Evolutionary conservation across 495 filamentous ascomycete genomes (phyloP), one percentile per base, ranked within the genome.

Genomic region (Aspergillus coremiiformis): DNA sequence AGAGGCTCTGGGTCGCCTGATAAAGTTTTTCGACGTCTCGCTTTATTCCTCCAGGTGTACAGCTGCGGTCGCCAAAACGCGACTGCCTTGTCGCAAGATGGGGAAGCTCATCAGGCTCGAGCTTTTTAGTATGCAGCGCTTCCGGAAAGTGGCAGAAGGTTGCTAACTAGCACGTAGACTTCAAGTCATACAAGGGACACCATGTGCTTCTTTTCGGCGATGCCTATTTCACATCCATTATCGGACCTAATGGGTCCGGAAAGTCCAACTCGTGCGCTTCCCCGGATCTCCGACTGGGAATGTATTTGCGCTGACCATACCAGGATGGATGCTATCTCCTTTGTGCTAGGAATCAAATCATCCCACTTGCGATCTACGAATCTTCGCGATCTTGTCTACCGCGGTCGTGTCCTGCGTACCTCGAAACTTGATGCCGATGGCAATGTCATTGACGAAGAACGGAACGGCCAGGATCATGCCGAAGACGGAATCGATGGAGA

Each of bases 271-370:
- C 92, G 90, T 95, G 70, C 66, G 85, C 78, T n/a, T 23, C 45
- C 14, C 32, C 14, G 32, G 1, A 35, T 35, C 32, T 14, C 12
- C 12, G 14, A n/a, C 32, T n/a, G 32, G 32, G n/a, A n/a, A 35
- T 12, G 9, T 35, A 35, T 49, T 32, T 33, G 21, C 30, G 55
- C 71, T 68, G 39, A 69, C 50, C 17, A 22, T 49, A 42, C 23
- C 56, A 95, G 90, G 52, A 99, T 99, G 93, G 93, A 99, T 69
- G 93, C 93, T 57, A 99, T 99, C 55, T 99, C 93, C 43, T 99
- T 99, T 72, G 94, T 97, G 43, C 78, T 99, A 53, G 93, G 93
- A 55, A 97, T 99, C 66, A 97, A 97, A 64, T 97, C 93, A 1
- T 95, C 92, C 10, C 90, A 96, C 66, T 77, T 99, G 22, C 89